Conservation (phyloP, 495 filamentous ascomycete species). For the Acidomyces sp. region DNA sequence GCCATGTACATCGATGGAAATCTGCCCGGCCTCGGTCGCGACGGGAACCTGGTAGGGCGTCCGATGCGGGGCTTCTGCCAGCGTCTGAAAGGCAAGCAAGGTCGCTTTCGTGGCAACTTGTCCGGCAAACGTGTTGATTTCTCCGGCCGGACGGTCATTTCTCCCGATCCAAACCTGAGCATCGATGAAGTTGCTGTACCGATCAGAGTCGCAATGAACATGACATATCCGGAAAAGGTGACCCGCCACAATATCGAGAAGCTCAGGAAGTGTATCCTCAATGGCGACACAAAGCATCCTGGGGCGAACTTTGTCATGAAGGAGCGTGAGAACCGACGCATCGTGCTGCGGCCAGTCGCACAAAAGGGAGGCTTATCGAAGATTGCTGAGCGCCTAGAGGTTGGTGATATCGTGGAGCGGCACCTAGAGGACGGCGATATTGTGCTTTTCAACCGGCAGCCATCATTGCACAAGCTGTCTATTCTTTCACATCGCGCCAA, state of each 20-base stretch:
- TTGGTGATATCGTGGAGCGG: conserved; percentile 83
- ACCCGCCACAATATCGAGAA: conserved; percentile 73
- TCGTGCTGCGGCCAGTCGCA: conserved; percentile 40
- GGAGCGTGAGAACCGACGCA: conserved; percentile 48
- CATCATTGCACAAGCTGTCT: conserved; percentile 93
- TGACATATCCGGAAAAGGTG: conserved; percentile 87
- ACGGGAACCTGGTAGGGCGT: conserved; percentile 53
- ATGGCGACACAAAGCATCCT: conserved; percentile 65
- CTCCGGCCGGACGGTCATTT: conserved; percentile 93
- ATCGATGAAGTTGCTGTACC: conserved; percentile 93
- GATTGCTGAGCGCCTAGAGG: conserved; percentile 54
- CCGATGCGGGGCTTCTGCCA: conserved; percentile 87
- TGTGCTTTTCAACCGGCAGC: conserved; percentile 95
- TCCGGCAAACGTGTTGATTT: conserved; percentile 98
- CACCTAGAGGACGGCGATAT: conserved; percentile 95
- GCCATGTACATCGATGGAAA: conserved; percentile 97
- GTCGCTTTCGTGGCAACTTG: conserved; percentile 89
- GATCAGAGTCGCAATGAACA: conserved; percentile 73
- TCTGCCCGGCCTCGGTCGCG: conserved; percentile 72
- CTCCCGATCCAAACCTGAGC: conserved; percentile 84
- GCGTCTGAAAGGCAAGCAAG: conserved; percentile 90
- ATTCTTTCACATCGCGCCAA: conserved; percentile 91
- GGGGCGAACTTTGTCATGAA: conserved; percentile 76
- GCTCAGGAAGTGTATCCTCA: conserved; percentile 53
- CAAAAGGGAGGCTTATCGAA: conserved; percentile 53